Evolutionary conservation across 371 early-diverging fungal genomes (phyloP), one percentile per base, ranked within the genome.

Genomic region (Mortierella sp.): DNA sequence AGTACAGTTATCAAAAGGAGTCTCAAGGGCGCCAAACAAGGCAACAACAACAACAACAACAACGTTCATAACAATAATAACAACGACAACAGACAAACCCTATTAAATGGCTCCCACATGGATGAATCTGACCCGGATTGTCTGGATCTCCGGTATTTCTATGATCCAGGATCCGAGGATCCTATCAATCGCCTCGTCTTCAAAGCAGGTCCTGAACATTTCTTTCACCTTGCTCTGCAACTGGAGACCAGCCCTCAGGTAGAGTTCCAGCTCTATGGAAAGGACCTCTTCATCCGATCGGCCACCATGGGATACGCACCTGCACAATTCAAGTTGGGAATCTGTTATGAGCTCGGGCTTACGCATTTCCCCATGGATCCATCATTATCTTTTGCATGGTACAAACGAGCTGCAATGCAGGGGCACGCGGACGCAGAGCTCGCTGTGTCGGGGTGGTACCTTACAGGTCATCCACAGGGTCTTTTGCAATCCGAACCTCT

Each of bases 361-460:
- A 84, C 95, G 0, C 86, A 82, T 21, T 90, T 91, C 42, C 80
- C 84, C 0, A 62, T 79, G 45, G 92, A 96, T 79, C 87, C 95
- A 2, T 71, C 82, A 19, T 72, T 87, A 1, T 92, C 93, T 10
- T 91, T 96, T 50, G 87, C 84, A 8, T 93, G 86, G 72, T 96
- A 95, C 78, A 84, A 84, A 55, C 81, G 89, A 23, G 97, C 98
- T 0, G 98, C 99, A 3, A 88, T 95, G 56, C 93, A 93, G 61
- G 94, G 94, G 19, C 91, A 98, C 67, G 91, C 94, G 2, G 95
- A 97, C 54, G 95, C 98, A 42, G 92, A 96, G 81, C 88, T 98
- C 59, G 95, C 96, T 6, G 83, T 99, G 24, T 91, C 95, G 8
- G 95, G 95, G 5, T 98, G 98, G 97, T 98, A 97, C 69, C 79